Evolutionary conservation across 306 rosid genomes (phyloP).

Genomic region (Vicia sativa): DNA sequence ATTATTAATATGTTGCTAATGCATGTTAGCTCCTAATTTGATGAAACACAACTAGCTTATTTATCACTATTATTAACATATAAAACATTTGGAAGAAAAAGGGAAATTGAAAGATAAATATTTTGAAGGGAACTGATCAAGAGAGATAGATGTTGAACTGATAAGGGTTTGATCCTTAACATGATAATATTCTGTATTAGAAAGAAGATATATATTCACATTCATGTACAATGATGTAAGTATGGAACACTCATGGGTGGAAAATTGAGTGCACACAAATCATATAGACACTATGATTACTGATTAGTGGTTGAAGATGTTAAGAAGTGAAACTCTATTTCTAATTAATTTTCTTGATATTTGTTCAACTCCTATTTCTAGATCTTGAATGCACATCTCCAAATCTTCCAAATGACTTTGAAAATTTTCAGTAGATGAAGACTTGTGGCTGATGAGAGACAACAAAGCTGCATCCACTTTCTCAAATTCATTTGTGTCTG

Average conservation of each 20-base stretch:
- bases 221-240: constrained; percentile 33
- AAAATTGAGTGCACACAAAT: constrained; percentile 34
- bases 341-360: constrained; percentile 42
- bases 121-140: constrained; percentile 15
- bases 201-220: constrained; percentile 4
- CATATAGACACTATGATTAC: background rate
- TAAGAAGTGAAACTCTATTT: constrained; percentile 45
- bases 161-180: constrained; percentile 19
- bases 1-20: too few species aligned
- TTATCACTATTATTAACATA: too few species aligned
- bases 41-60: too few species aligned
- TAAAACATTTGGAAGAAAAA: background rate
- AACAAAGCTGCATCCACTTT: constrained; percentile 39
- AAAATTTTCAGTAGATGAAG: constrained; percentile 27
- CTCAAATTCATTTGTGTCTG: constrained; percentile 32
- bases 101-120: background rate
- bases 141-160: constrained; percentile 10
- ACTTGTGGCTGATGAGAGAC: constrained; percentile 32
- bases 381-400: constrained; percentile 42
- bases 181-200: constrained; percentile 1
- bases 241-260: constrained; percentile 29
- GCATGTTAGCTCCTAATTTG: too few species aligned
- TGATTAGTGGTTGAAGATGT: constrained; percentile 43
- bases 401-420: constrained; percentile 34
- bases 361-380: constrained; percentile 39